Base-by-base conservation (phyloP, 2,329 filamentous ascomycete genomes). In the Parastagonospora avenae region DNA sequence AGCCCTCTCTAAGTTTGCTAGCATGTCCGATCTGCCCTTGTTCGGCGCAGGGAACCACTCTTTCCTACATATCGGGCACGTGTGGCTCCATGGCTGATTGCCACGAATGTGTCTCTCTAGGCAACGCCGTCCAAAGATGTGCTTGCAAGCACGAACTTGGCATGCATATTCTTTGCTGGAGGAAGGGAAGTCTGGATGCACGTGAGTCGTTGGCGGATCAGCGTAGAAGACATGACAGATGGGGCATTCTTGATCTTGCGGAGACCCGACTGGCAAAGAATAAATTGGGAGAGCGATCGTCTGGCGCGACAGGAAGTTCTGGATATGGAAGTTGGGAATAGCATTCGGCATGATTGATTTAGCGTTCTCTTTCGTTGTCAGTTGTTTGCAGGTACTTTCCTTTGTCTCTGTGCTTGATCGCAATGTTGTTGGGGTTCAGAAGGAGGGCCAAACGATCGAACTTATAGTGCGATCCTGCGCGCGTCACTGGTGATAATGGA, bases 111-210 rank as follows among this genome's bases (percentile, higher is more conserved):
- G 60, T 2, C 31, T 45, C 41, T 67, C 60, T 19, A 64, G 12
- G 36, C 64, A 67, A 2, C 14, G 40, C 4, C 62, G 54, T 7
- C 62, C 59, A 27, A 65, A 58, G 9, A 64, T 48, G 38, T 67
- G 64, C 4, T 35, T 49, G 36, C 62, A 65, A 1, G 24, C 9
- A 2, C 16, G 29, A 9, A 66, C 44, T 19, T 58, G 57, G 1
- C 62, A 51, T 6, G 60, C 53, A 28, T 62, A 62, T 41, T 66
- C 64, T 8, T 35, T 50, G 4, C 46, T 43, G 12, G 44, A 54
- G 16, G 42, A 31, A 6, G 57, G 52, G 7, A 57, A 51, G 12
- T 62, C 38, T 8, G 61, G 62, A 29, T 67, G 61, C 12, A 57
- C 38, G 35, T 61, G 63, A 12, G 29, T 8, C n/a, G 51, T 31